Base-by-base conservation (phyloP, 1,284 basidiomycete genomes). In the Apiotrichum montevideense region DNA sequence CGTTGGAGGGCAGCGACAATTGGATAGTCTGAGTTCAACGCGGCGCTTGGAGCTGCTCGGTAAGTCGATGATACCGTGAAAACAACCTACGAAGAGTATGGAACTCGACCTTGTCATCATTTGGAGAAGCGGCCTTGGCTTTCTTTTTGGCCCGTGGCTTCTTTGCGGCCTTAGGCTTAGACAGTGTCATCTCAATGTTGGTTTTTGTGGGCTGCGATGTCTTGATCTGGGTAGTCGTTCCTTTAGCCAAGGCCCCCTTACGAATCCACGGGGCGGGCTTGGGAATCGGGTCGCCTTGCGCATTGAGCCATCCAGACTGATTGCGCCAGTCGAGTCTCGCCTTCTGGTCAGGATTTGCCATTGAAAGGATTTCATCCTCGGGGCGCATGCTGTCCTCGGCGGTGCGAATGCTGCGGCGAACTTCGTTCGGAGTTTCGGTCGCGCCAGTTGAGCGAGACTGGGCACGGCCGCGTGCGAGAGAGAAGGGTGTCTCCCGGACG, bases 401-500 rank as follows among this genome's bases (percentile, higher is more conserved):
- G 11, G 57, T 54, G 6, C 13, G 32, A 39, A 52, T 51, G 37
- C 37, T 51, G 7, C 35, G 9, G 21, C 47, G 35, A 21, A 46
- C 33, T 35, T 2, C 15, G 37, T 10, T 45, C 13, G 10, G 14
- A 0, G 35, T 8, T 5, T 49, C 37, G 35, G 8, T 45, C 46
- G 32, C 11, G 34, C 33, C 14, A 29, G 29, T 29, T 29, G 29
- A 29, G 29, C 29, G 29, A 29, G 29, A 29, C 29, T 29, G 29
- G 29, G 29, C 29, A 29, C 29, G 29, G 29, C 3, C 3, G 29
- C 29, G 14, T 0, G 68, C 65, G 10, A 65, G 34, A 0, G 63
- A 64, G 47, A 70, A 70, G 1, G 68, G 68, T 0, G 57, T 63
- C 13, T 63, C 49, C 10, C 51, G 60, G 35, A 63, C 55, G 9